Conservation (phyloP, 441 rosid genomes). For the Gossypium gossypioides region DNA sequence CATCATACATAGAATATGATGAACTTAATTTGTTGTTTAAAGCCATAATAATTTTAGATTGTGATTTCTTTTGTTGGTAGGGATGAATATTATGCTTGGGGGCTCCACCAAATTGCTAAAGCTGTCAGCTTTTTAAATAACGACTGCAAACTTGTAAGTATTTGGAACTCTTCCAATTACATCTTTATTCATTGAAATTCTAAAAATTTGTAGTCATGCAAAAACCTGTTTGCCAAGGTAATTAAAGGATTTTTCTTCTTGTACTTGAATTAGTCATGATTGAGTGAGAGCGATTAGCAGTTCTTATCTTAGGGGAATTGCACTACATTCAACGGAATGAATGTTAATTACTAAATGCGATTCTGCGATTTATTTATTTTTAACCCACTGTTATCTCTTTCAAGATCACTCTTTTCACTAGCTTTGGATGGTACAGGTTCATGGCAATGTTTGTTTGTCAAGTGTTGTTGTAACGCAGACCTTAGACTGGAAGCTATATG, state of each 20-base stretch:
- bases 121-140: conserved; percentile 98
- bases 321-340: neutral
- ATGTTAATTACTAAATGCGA: neutral
- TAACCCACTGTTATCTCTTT: neutral
- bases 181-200: neutral
- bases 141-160: conserved; percentile 91
- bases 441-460: conserved; percentile 88
- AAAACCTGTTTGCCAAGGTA: neutral
- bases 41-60: neutral
- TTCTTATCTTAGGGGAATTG: neutral
- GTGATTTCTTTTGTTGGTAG: conserved; percentile 30
- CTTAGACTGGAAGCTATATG: conserved; percentile 98
- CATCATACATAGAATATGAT: neutral
- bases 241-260: neutral
- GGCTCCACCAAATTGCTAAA: conserved; percentile 84
- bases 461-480: conserved; percentile 94
- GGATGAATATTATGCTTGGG: conserved; percentile 94
- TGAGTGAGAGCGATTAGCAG: neutral
- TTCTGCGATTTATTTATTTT: neutral
- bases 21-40: neutral
- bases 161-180: neutral
- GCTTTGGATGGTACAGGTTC: conserved; percentile 56
- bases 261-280: neutral
- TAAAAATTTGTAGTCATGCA: neutral
- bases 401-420: conserved; percentile 10